Base-by-base conservation (phyloP, 768 basidiomycete genomes). In the Xanthoconium purpureum region DNA sequence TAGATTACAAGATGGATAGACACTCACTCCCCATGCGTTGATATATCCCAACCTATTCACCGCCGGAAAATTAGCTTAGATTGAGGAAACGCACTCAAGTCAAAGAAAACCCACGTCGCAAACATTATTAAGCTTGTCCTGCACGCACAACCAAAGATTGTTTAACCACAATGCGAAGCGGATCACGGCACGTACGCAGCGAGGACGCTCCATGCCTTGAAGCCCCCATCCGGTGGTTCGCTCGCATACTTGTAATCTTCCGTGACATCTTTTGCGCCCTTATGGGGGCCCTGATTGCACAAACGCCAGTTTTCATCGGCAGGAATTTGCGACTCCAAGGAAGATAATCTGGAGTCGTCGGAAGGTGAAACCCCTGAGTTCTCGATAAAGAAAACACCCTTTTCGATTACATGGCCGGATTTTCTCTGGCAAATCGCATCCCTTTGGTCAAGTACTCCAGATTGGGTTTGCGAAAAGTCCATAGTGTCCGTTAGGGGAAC, bases 1-100 rank as follows among this genome's bases (percentile, higher is more conserved):
- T 37, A 3, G 10, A 5, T 35, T 24, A 6, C 14, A 28, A 47
- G 39, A 50, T 6, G 12, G 10, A 29, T 29, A 32, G 14, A 76
- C 81, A 42, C 66, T 71, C 63, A 86, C 88, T 47, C 89, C 88
- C 86, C 87, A 89, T 0, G 85, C 80, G 61, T 88, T 89, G 5
- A 88, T 81, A 57, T 84, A 84, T 28, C 89, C 89, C 68, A 88
- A 84, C 11, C 80, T 82, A 30, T 29, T 50, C 24, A n/a, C 43
- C 28, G 24, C n/a, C 15, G 46, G 55, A 39, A 39, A 2, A 15
- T 48, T 10, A 49, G 36, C 13, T 48, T 33, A 49, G 33, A 28
- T 24, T 36, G 28, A 50, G 13, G 18, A 46, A 46, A 11, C 2
- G n/a, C 24, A 24, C 17, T 39, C 6, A 36, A 50, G 36, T 17